Evolutionary conservation across 257 asterid species (phyloP).

Genomic region (Coffea canephora): DNA sequence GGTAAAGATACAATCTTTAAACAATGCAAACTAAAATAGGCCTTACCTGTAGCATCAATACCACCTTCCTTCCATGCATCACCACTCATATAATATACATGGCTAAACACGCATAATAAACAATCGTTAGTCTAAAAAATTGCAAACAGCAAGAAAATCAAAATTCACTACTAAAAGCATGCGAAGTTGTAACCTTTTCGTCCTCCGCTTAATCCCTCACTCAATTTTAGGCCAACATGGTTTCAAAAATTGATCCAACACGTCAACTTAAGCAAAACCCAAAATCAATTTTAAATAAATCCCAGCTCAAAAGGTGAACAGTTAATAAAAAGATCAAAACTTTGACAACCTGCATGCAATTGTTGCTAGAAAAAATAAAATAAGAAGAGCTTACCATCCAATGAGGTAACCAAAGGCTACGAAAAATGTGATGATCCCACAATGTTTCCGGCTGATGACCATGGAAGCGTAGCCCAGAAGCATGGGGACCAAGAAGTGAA

Average conservation of each 20-base stretch:
- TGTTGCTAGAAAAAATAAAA: background rate
- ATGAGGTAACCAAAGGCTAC: conserved; percentile 88
- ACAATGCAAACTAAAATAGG: conserved; percentile 14
- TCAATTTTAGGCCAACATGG: background rate
- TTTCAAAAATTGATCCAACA: background rate
- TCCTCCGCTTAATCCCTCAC: background rate
- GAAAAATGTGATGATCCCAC: conserved; percentile 73
- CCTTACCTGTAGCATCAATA: conserved; percentile 96
- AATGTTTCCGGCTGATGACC: conserved; percentile 56
- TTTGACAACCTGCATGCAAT: background rate
- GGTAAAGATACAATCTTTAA: background rate
- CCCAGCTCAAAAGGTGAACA: background rate
- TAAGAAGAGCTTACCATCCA: conserved; percentile 63
- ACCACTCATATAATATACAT: conserved; percentile 99
- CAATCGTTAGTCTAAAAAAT: conserved; percentile 18
- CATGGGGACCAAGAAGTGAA: conserved; percentile 90
- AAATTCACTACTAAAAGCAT: background rate
- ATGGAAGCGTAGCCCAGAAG: conserved; percentile 79
- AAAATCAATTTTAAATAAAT: background rate
- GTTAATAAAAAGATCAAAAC: background rate
- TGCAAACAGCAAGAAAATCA: background rate
- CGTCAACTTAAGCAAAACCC: background rate
- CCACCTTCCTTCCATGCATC: conserved; percentile 99
- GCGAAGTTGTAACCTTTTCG: background rate
- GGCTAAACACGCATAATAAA: conserved; percentile 54